phyloP scores from a whole-genome alignment of 164 flowering plant species.

The Sedum album region DNA sequence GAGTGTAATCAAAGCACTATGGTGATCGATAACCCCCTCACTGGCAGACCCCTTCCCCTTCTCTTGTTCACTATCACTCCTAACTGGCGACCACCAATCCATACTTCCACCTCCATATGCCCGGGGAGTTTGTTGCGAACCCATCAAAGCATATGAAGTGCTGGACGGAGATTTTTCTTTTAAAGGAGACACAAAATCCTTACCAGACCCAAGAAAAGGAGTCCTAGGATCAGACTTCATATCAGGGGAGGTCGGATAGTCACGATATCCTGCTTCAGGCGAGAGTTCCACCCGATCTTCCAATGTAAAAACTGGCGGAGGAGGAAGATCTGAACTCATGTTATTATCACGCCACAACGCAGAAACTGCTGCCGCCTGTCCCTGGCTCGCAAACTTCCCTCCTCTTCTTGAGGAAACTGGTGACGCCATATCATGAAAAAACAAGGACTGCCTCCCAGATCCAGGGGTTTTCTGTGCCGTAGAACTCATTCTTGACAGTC shows the following conservation, averaged over 20 bases:
- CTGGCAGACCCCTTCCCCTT: not conserved
- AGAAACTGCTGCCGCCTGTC: conserved; percentile 94
- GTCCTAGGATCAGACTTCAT: conserved; percentile 51
- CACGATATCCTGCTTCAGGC: conserved; percentile 68
- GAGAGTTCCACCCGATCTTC: conserved; percentile 85
- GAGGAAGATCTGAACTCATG: too few species aligned
- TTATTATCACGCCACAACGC: conserved; percentile 89
- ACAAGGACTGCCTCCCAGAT: conserved; percentile 31
- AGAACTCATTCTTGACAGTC: not conserved
- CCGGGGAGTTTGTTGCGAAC: conserved; percentile 41
- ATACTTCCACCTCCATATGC: conserved; percentile 19
- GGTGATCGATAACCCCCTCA: not conserved
- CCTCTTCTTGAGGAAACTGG: too few species aligned
- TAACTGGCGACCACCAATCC: conserved; percentile 53
- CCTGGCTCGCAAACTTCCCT: conserved; percentile 75
- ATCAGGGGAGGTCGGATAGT: too few species aligned
- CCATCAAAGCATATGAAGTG: conserved; percentile 35
- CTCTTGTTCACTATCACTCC: conserved; percentile 2
- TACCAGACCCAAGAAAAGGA: conserved; percentile 29
- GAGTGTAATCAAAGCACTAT: conserved; percentile 10
- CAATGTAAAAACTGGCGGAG: too few species aligned
- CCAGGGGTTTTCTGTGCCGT: too few species aligned
- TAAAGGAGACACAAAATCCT: conserved; percentile 43
- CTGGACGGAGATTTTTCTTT: conserved; percentile 55
- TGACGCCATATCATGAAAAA: conserved; percentile 33